phyloP scores from a whole-genome alignment of 2,329 filamentous ascomycete species.

The Calonectria hawksworthii region DNA sequence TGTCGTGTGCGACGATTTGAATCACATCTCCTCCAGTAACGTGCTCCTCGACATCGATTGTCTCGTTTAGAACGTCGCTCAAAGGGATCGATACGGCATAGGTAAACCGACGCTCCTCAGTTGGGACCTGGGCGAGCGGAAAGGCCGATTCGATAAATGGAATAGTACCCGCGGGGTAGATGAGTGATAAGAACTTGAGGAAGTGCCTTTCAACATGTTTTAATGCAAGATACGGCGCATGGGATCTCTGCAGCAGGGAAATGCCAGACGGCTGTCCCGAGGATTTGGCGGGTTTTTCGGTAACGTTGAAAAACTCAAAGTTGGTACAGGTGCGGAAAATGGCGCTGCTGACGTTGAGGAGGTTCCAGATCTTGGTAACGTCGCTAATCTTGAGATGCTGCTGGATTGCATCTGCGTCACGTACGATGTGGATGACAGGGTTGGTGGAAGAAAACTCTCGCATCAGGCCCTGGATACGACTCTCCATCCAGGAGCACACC shows the following conservation, averaged over 20 bases:
- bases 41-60: constrained; percentile 73
- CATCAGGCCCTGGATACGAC: constrained; percentile 71
- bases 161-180: constrained; percentile 68
- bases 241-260: constrained; percentile 52
- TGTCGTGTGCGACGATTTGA: constrained; percentile 66
- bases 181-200: constrained; percentile 75
- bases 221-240: constrained; percentile 74
- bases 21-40: constrained; percentile 78
- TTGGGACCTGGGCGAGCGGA: constrained; percentile 72
- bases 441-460: constrained; percentile 73
- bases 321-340: constrained; percentile 78
- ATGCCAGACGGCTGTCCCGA: constrained; percentile 8
- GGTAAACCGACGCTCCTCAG: constrained; percentile 74
- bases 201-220: constrained; percentile 79
- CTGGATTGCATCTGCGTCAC: constrained; percentile 76
- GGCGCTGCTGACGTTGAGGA: constrained; percentile 69
- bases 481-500: constrained; percentile 80
- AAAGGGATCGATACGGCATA: constrained; percentile 76
- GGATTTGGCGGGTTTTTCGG: constrained; percentile 62
- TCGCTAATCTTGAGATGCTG: constrained; percentile 71
- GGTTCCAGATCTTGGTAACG: constrained; percentile 67
- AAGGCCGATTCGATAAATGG: constrained; percentile 74
- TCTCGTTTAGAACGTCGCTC: constrained; percentile 65
- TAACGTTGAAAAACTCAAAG: constrained; percentile 83
- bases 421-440: constrained; percentile 78